Conservation (phyloP, 495 filamentous ascomycete genomes). For the Penicillium longicatenatum region DNA sequence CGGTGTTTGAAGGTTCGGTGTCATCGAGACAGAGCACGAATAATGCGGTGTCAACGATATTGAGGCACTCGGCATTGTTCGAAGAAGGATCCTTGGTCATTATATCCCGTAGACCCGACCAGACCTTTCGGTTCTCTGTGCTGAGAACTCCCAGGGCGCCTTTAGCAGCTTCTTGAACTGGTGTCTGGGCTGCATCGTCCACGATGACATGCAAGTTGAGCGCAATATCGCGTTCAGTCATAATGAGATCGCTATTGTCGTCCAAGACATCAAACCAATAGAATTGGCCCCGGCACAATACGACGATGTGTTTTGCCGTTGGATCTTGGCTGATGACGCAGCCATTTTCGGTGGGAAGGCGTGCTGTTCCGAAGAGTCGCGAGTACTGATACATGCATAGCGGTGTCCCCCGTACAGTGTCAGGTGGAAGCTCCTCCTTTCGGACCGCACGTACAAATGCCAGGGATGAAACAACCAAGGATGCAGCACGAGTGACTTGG, state of each 20-base stretch:
- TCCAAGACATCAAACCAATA: slow-evolving; percentile 99
- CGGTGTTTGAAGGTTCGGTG: slow-evolving; percentile 75
- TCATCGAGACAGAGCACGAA: slow-evolving; percentile 93
- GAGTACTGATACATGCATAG: slow-evolving; percentile 99
- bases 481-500: slow-evolving; percentile 93
- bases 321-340: slow-evolving; percentile 96
- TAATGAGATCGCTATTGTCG: slow-evolving; percentile 91
- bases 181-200: slow-evolving; percentile 84
- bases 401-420: slow-evolving; percentile 78
- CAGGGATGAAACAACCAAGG: slow-evolving; percentile 84
- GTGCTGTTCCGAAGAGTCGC: slow-evolving; percentile 90
- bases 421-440: slow-evolving; percentile 89
- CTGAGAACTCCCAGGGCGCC: slow-evolving; percentile 90
- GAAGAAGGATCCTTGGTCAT: slow-evolving; percentile 82
- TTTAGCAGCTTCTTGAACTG: slow-evolving; percentile 92
- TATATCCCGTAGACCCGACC: slow-evolving; percentile 89
- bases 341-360: slow-evolving; percentile 91
- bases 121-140: slow-evolving; percentile 94
- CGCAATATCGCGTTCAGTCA: slow-evolving; percentile 93
- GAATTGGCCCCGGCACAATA: slow-evolving; percentile 93
- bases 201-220: slow-evolving; percentile 91
- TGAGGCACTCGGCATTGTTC: slow-evolving; percentile 92
- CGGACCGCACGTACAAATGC: slow-evolving; percentile 93
- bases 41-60: slow-evolving; percentile 91
- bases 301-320: slow-evolving; percentile 85